Evolutionary conservation across 306 rosid genomes (phyloP), one percentile per base, ranked within the genome.

Genomic region (Dalbergia oliveri): DNA sequence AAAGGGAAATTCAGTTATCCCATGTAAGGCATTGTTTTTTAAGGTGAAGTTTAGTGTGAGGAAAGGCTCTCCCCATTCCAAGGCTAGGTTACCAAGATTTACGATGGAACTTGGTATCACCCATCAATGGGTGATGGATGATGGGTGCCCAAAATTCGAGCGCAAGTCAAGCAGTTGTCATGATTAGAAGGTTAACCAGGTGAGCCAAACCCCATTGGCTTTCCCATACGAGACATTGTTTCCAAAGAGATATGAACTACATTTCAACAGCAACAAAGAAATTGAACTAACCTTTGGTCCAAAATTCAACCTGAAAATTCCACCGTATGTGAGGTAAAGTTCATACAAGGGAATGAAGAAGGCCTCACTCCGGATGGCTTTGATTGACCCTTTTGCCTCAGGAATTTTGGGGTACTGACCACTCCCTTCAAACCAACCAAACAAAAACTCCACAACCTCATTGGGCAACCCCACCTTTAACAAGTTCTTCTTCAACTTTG

Each of bases 291-390:
- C 98, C 99, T 95, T 95, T 64, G 99, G 99, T 76, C 99, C 99
- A 90, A 95, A 89, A 1, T 64, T 93, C 86, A 95, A 86, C 80
- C 98, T 86, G 84, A 93, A 95, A 85, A 93, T 86, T 58, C 97
- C 98, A 79, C 98, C 99, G 58, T 95, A 95, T 10, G 93, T 89
- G 81, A 93, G 94, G 87, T 81, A 93, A 74, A 95, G 98, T 78
- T 91, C 93, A 77, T 88, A 95, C 80, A 95, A 85, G 47, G 98
- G 99, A 77, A 93, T 82, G 86, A 95, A 95, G 81, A 95, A 95
- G 50, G 99, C 90, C 87, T 91, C 97, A 65, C 85, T 95, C 50
- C 91, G 87, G 68, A 95, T 33, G 54, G 97, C 96, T 49, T 69
- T 75, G 39, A 91, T 1, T 31, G 90, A 82, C 60, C 98, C 99